Evolutionary conservation across 2,329 filamentous ascomycete species (phyloP).

Genomic region (Corniculantispora saksenae): DNA sequence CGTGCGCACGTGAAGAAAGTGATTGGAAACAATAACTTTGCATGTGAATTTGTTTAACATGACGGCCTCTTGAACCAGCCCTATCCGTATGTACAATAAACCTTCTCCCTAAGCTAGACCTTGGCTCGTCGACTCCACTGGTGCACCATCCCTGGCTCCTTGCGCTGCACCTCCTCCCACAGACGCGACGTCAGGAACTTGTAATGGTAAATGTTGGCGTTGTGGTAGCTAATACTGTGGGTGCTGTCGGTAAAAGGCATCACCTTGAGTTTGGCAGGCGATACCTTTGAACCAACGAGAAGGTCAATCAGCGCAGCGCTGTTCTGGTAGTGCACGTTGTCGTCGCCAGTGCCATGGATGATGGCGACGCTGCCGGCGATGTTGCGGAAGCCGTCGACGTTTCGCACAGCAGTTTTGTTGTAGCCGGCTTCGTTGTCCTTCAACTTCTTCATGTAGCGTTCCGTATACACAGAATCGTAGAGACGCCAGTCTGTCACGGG

Average conservation of each 20-base stretch:
- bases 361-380: slow-evolving; percentile 61
- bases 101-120: neutral
- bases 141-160: slow-evolving; percentile 32
- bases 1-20: neutral
- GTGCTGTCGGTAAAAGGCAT: slow-evolving; percentile 67
- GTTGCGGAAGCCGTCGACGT: slow-evolving; percentile 61
- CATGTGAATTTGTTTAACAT: no score
- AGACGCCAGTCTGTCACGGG: slow-evolving; percentile 70
- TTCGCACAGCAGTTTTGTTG: slow-evolving; percentile 58
- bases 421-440: slow-evolving; percentile 60
- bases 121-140: slow-evolving; percentile 33
- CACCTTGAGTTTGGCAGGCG: slow-evolving; percentile 62
- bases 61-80: no score
- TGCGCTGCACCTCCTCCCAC: slow-evolving; percentile 61
- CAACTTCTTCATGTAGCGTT: slow-evolving; percentile 70
- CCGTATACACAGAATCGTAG: slow-evolving; percentile 72
- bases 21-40: neutral
- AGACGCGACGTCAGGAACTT: slow-evolving; percentile 62
- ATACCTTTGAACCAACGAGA: slow-evolving; percentile 59
- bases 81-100: neutral
- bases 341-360: slow-evolving; percentile 67
- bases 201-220: slow-evolving; percentile 58
- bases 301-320: slow-evolving; percentile 61
- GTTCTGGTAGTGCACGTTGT: slow-evolving; percentile 74
- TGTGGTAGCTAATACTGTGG: slow-evolving; percentile 61